Evolutionary conservation across 805 yeast species (phyloP).

Genomic region (Sugiyamaella mastotermitis): DNA sequence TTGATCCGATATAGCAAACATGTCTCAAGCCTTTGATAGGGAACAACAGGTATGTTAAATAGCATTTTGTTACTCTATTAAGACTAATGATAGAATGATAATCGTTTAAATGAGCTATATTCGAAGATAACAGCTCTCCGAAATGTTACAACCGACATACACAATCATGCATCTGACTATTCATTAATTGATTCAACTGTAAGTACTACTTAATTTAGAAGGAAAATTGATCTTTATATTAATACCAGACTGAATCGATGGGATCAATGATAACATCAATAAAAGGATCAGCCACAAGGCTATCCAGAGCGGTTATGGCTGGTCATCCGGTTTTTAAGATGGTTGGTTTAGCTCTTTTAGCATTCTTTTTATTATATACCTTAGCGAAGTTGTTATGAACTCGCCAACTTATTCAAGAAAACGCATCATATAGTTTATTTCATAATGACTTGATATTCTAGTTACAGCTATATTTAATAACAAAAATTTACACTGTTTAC

Average conservation of each 20-base stretch:
- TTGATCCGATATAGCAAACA: constrained; percentile 3
- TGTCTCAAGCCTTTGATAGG: constrained; percentile 13
- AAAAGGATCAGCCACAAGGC: constrained; percentile 45
- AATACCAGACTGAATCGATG: constrained; percentile 41
- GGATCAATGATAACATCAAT: constrained; percentile 42
- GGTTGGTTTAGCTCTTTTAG: constrained; percentile 49
- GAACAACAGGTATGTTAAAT: constrained; percentile 10
- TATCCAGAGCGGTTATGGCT: constrained; percentile 48
- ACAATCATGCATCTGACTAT: constrained; percentile 52
- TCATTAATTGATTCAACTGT: constrained; percentile 35
- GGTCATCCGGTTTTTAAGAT: constrained; percentile 57
- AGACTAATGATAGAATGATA: constrained; percentile 44
- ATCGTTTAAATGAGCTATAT: constrained; percentile 56
- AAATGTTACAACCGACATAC: constrained; percentile 61
- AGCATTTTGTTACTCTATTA: background rate
- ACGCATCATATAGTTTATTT: too few species aligned
- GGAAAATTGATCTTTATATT: constrained; percentile 16
- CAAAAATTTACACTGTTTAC: too few species aligned
- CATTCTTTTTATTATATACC: constrained; percentile 53
- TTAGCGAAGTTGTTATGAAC: constrained; percentile 40
- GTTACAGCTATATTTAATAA: too few species aligned
- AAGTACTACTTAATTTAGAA: constrained; percentile 10
- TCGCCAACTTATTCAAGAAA: too few species aligned
- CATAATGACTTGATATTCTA: too few species aligned
- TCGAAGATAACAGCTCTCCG: constrained; percentile 59